Evolutionary conservation across 225 moss, liverwort and hornwort genomes (phyloP).

Genomic region (Straminergon stramineum): DNA sequence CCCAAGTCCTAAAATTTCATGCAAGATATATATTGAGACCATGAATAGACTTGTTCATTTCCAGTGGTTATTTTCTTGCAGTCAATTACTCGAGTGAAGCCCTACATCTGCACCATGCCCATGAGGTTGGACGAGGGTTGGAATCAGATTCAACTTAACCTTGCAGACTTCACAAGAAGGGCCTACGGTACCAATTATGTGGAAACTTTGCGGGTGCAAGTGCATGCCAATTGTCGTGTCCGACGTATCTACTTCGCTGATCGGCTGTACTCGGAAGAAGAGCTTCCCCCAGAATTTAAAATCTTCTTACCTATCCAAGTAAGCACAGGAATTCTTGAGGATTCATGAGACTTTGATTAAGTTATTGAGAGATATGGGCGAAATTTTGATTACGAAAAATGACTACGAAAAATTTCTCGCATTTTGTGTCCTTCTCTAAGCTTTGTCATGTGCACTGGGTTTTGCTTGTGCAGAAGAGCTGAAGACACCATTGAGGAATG

Average conservation of each 20-base stretch:
- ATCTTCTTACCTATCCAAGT: slow-evolving; percentile 95
- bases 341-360: neutral
- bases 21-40: neutral
- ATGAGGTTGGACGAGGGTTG: slow-evolving; percentile 93
- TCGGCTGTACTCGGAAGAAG: slow-evolving; percentile 86
- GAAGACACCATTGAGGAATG: slow-evolving; percentile 8
- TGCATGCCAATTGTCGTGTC: slow-evolving; percentile 92
- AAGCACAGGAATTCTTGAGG: neutral
- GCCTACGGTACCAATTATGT: slow-evolving; percentile 94
- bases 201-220: slow-evolving; percentile 89
- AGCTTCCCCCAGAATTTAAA: slow-evolving; percentile 89
- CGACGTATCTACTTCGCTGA: slow-evolving; percentile 92
- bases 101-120: slow-evolving; percentile 94
- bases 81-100: slow-evolving; percentile 86
- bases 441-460: neutral
- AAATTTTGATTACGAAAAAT: neutral
- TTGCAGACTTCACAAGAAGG: slow-evolving; percentile 84
- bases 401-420: neutral
- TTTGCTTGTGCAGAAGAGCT: slow-evolving; percentile 39
- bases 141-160: slow-evolving; percentile 95
- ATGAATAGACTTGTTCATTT: neutral
- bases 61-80: slow-evolving; percentile 23
- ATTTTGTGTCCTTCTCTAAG: neutral
- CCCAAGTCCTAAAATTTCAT: neutral
- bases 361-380: neutral